Evolutionary conservation across 2,329 filamentous ascomycete species (phyloP).

Genomic region (Beauveria varroae): DNA sequence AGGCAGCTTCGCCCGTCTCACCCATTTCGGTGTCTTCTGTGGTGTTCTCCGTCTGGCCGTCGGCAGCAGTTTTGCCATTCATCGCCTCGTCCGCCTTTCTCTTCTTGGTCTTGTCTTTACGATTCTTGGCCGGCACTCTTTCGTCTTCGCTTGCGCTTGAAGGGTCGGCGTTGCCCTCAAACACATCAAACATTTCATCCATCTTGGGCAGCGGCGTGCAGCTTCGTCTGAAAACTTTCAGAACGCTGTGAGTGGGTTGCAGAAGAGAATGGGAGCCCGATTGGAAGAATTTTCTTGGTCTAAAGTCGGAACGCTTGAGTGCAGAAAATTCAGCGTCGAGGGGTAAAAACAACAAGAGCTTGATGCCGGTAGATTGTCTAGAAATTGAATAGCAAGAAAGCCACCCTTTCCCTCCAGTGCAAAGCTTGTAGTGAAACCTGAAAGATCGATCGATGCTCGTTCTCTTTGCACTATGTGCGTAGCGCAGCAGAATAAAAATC

Average conservation of each 20-base stretch:
- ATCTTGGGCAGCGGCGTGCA: conserved; percentile 31
- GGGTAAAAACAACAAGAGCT: neutral
- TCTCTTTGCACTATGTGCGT: neutral
- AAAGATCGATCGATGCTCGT: neutral
- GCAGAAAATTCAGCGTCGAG: neutral
- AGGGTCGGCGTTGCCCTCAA: conserved; percentile 53
- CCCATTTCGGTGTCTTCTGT: conserved; percentile 32
- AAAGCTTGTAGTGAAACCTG: conserved; percentile 1
- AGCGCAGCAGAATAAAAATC: conserved; percentile 11
- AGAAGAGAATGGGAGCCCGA: neutral
- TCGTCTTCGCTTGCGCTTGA: conserved; percentile 37
- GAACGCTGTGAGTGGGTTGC: neutral
- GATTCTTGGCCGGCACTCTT: conserved; percentile 38
- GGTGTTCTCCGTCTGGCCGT: conserved; percentile 5
- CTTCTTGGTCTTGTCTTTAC: conserved; percentile 67
- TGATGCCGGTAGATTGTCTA: neutral
- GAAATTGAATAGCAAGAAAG: neutral
- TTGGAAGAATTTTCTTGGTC: neutral
- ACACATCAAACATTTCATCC: conserved; percentile 79
- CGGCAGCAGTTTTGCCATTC: conserved; percentile 41
- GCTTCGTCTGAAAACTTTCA: neutral
- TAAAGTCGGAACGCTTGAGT: neutral
- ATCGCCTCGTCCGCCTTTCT: conserved; percentile 75
- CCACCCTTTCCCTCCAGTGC: neutral
- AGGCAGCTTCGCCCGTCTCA: conserved; percentile 33